Conservation (phyloP, 106 monocot genomes). For the Phalaenopsis equestris region DNA sequence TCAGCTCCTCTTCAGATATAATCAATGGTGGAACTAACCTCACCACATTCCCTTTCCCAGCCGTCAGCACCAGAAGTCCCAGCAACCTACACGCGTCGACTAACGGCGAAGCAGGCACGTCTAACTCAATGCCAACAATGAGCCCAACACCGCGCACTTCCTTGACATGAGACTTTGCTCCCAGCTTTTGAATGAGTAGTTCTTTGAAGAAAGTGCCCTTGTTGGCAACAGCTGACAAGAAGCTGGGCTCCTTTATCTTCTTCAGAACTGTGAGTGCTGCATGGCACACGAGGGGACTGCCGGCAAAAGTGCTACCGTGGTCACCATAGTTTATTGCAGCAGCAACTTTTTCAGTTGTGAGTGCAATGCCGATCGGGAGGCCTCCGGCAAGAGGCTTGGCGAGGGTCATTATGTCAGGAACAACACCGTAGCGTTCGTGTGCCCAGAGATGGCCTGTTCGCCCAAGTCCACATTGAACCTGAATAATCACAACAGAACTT, state of each 20-base stretch:
- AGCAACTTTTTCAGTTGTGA: slow-evolving; percentile 55
- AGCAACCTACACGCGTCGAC: slow-evolving; percentile 56
- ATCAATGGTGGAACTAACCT: slow-evolving; percentile 80
- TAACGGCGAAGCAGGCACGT: slow-evolving; percentile 48
- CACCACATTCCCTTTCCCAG: slow-evolving; percentile 80
- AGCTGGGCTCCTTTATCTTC: slow-evolving; percentile 57
- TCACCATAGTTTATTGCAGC: slow-evolving; percentile 52
- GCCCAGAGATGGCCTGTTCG: slow-evolving; percentile 85
- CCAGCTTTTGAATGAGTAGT: slow-evolving; percentile 37
- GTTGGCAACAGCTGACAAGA: slow-evolving; percentile 43
- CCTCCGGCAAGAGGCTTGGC: slow-evolving; percentile 90
- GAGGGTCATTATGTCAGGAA: slow-evolving; percentile 87
- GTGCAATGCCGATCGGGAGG: slow-evolving; percentile 71
- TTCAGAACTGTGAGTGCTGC: slow-evolving; percentile 65
- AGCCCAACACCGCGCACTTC: slow-evolving; percentile 80
- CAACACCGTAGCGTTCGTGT: slow-evolving; percentile 53
- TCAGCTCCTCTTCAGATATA: slow-evolving; percentile 67
- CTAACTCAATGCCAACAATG: slow-evolving; percentile 73
- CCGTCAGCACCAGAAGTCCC: slow-evolving; percentile 75
- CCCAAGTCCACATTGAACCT: slow-evolving; percentile 93
- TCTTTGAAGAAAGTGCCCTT: slow-evolving; percentile 70
- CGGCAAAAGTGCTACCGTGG: slow-evolving; percentile 84
- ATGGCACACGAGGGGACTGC: slow-evolving; percentile 64
- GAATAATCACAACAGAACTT: neutral
- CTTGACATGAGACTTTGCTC: slow-evolving; percentile 42